Evolutionary conservation across 164 flowering plant species (phyloP).

Genomic region (Chimonanthus salicifolius): DNA sequence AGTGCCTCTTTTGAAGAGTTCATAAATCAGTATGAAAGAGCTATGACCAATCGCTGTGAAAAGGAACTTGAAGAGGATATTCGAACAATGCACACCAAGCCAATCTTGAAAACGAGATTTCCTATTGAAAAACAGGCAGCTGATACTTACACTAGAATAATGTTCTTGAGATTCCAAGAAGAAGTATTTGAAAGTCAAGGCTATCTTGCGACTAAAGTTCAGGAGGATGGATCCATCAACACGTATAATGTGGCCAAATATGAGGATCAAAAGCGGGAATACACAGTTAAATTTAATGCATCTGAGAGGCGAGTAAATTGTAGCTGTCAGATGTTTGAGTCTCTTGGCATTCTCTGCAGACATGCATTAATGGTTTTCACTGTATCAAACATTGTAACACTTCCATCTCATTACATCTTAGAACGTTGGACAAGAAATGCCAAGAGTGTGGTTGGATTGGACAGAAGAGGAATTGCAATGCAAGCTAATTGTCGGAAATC

Average conservation of each 20-base stretch:
- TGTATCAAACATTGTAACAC: constrained; percentile 5
- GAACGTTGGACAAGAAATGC: constrained; percentile 17
- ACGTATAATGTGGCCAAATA: constrained; percentile 12
- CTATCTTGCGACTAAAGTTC: constrained; percentile 8
- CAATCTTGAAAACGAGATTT: constrained; percentile 12
- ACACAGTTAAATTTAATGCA: constrained; percentile 8
- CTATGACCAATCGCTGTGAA: constrained; percentile 7
- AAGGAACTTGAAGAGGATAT: constrained; percentile 16
- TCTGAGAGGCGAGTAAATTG: constrained; percentile 11
- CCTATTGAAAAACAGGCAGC: constrained; percentile 15
- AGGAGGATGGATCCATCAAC: constrained; percentile 9
- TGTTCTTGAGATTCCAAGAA: constrained; percentile 15
- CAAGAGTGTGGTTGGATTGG: constrained; percentile 13
- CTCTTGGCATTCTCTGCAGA: constrained; percentile 16
- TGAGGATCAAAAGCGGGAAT: constrained; percentile 9
- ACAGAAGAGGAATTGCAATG: constrained; percentile 14
- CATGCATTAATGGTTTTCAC: constrained; percentile 17
- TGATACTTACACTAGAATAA: constrained; percentile 13
- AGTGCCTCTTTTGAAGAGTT: constrained; percentile 12
- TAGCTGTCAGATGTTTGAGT: constrained; percentile 16
- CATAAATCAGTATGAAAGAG: constrained; percentile 10
- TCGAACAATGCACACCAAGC: constrained; percentile 9
- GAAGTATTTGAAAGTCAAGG: constrained; percentile 17
- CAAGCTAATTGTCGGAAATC: constrained; percentile 16
- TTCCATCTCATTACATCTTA: constrained; percentile 19